These are phyloP conservation scores for Trifolium fragiferum DNA, from an alignment of 306 rosid species.

Conservation along the genomic window DNA sequence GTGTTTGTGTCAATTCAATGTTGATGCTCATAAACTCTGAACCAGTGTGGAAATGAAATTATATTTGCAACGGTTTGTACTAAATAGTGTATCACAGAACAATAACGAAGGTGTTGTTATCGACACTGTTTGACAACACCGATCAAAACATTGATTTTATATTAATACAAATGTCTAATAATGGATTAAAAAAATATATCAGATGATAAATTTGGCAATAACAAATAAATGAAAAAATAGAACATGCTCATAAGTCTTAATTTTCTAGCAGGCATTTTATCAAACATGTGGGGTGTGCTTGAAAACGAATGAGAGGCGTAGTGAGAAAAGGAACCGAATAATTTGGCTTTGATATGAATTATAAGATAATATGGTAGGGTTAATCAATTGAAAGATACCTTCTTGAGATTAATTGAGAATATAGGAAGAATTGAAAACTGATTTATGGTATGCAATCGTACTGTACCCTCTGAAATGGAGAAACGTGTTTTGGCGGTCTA, in stretches of 20 bases:
- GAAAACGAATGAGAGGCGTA: neutral
- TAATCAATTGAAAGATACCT: conserved; percentile 14
- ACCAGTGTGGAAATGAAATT: too few species aligned
- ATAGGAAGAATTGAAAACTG: neutral
- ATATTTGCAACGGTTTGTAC: neutral
- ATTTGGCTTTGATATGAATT: neutral
- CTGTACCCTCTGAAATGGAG: neutral
- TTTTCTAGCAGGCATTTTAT: conserved; percentile 42
- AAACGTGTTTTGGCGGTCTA: neutral
- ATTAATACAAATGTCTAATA: neutral
- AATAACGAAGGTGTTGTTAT: neutral
- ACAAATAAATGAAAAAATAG: neutral
- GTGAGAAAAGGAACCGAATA: neutral
- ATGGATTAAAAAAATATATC: neutral
- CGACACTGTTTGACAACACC: too few species aligned
- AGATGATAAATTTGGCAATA: neutral
- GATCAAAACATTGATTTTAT: neutral
- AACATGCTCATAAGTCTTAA: neutral
- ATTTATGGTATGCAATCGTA: neutral
- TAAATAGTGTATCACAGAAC: neutral
- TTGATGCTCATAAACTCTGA: neutral
- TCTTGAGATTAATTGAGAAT: neutral
- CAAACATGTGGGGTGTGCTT: conserved; percentile 48
- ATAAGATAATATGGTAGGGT: neutral
- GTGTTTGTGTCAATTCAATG: neutral